phyloP scores from a whole-genome alignment of 2,329 filamentous ascomycete genomes.

The Exophiala sp. region DNA sequence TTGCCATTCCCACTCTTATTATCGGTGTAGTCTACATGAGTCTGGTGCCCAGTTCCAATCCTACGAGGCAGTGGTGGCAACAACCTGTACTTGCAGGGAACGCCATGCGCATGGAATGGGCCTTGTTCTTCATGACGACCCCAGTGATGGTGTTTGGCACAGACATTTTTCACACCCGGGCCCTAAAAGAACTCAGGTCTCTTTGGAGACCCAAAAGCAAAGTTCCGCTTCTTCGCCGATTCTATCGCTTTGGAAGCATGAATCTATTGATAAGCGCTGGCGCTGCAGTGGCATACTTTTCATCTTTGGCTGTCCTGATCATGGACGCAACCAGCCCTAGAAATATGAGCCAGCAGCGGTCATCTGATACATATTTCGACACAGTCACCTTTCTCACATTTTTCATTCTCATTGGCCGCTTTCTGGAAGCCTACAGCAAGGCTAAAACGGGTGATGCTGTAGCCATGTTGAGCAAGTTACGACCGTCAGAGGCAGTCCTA shows the following conservation, averaged over 20 bases:
- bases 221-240: constrained; percentile 68
- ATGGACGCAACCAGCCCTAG: constrained; percentile 46
- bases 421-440: constrained; percentile 79
- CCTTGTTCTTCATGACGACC: constrained; percentile 75
- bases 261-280: constrained; percentile 88
- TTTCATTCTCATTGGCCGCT: constrained; percentile 67
- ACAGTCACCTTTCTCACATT: constrained; percentile 88
- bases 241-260: constrained; percentile 96
- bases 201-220: constrained; percentile 75
- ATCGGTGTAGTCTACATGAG: constrained; percentile 92
- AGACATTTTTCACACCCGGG: constrained; percentile 76
- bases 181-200: constrained; percentile 71
- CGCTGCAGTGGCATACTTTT: constrained; percentile 81
- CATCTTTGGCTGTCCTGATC: constrained; percentile 75
- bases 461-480: constrained; percentile 70
- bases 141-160: constrained; percentile 84
- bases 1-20: constrained; percentile 78
- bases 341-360: constrained; percentile 5
- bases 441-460: constrained; percentile 85
- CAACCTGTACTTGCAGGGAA: constrained; percentile 64
- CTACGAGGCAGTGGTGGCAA: constrained; percentile 64
- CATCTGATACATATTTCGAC: constrained; percentile 67
- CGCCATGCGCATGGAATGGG: constrained; percentile 72
- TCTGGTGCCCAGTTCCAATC: constrained; percentile 61
- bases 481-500: constrained; percentile 72